These are phyloP conservation scores for Clavispora vitiphila DNA, from an alignment of 805 yeast species.

Conservation along the genomic window DNA sequence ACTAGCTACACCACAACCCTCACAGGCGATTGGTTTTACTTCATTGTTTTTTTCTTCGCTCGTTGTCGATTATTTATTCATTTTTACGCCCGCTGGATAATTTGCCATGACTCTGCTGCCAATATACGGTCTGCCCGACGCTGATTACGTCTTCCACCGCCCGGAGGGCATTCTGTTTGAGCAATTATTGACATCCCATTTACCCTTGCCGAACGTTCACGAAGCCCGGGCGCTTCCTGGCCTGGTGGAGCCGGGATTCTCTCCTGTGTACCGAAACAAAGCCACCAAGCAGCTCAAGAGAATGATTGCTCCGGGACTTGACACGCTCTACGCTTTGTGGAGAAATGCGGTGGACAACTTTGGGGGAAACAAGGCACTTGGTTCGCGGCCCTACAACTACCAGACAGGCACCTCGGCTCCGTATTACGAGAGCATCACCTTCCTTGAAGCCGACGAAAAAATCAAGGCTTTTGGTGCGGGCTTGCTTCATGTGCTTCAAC, in stretches of 20 bases:
- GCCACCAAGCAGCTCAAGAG: slow-evolving; percentile 27
- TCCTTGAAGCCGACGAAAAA: slow-evolving; percentile 25
- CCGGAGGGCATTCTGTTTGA: slow-evolving; percentile 6
- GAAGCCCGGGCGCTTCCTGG: slow-evolving; percentile 30
- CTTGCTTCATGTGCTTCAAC: slow-evolving; percentile 22
- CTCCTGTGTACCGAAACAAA: slow-evolving; percentile 46
- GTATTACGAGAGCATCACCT: slow-evolving; percentile 25
- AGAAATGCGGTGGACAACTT: slow-evolving; percentile 33
- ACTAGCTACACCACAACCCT: background rate
- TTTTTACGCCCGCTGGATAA: background rate
- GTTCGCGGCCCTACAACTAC: slow-evolving; percentile 31
- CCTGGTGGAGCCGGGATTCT: slow-evolving; percentile 39
- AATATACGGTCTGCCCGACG: slow-evolving; percentile 12
- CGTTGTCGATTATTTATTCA: background rate
- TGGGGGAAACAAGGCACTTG: slow-evolving; percentile 41
- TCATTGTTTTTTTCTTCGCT: background rate
- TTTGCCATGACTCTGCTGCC: background rate
- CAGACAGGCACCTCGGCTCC: slow-evolving; percentile 27
- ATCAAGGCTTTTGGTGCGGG: slow-evolving; percentile 38
- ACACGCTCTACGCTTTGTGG: slow-evolving; percentile 44
- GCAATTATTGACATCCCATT: slow-evolving; percentile 9
- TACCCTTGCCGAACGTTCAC: slow-evolving; percentile 14
- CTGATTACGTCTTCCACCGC: slow-evolving; percentile 15
- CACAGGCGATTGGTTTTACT: background rate
- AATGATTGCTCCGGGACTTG: slow-evolving; percentile 38